Evolutionary conservation across 345 rosid species (phyloP).

Genomic region (Sisymbrium altissimum): DNA sequence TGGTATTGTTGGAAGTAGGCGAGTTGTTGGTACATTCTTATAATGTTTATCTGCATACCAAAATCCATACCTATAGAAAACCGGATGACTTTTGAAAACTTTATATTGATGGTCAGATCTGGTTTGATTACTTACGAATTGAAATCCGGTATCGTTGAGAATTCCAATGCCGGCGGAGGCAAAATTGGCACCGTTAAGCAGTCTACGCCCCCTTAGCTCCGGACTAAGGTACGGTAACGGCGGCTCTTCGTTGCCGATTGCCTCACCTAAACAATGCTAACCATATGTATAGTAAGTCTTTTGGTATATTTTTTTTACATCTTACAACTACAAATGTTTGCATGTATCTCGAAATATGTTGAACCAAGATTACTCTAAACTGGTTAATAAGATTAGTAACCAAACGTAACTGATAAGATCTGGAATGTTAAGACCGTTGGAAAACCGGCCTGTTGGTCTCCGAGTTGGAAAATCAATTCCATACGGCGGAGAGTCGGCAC

Average conservation of each 20-base stretch:
- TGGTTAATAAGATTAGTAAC: not conserved
- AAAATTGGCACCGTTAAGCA: conserved; percentile 83
- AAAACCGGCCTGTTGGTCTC: conserved; percentile 73
- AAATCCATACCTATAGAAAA: not conserved
- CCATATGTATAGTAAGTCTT: not conserved
- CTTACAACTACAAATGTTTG: not conserved
- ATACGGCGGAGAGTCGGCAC: conserved; percentile 72
- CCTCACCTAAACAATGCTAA: conserved; percentile 45
- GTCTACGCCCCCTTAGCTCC: conserved; percentile 49
- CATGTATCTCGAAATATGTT: not conserved
- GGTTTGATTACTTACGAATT: conserved; percentile 54
- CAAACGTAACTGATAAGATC: conserved; percentile 63
- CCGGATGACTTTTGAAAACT: not conserved
- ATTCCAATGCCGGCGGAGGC: conserved; percentile 95
- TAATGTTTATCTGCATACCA: conserved; percentile 53
- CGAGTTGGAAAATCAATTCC: conserved; percentile 71
- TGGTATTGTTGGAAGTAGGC: conserved; percentile 63
- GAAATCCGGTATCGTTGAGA: conserved; percentile 86
- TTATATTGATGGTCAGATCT: not conserved
- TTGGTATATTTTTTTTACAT: not conserved
- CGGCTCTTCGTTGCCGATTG: conserved; percentile 52
- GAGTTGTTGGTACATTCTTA: conserved; percentile 55
- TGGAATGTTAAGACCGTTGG: conserved; percentile 81
- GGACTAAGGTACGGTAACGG: conserved; percentile 79
- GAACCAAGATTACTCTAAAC: not conserved